Evolutionary conservation across 495 filamentous ascomycete genomes (phyloP).

Genomic region (Penicillium ochrochloron): DNA sequence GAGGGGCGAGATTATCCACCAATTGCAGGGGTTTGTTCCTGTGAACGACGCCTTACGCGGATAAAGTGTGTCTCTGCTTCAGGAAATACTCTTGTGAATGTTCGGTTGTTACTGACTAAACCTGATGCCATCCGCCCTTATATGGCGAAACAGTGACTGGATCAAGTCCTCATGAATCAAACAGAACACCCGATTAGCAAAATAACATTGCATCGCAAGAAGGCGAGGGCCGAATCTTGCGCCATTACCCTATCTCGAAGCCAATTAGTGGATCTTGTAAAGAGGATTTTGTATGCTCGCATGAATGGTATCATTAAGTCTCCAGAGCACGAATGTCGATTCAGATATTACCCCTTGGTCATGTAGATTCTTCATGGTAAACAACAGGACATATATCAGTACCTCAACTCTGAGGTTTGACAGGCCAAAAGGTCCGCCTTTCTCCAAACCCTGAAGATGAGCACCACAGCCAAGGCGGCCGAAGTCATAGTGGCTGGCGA

Average conservation of each 20-base stretch:
- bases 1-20: not conserved
- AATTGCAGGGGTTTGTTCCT: not conserved
- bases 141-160: not conserved
- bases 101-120: not conserved
- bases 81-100: not conserved
- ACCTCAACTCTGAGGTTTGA: not conserved
- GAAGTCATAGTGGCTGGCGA: not conserved
- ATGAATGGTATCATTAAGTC: not conserved
- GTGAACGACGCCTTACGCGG: not conserved
- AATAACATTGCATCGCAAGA: not conserved
- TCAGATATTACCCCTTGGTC: not conserved
- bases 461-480: not conserved
- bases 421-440: not conserved
- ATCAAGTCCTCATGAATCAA: not conserved
- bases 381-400: not conserved
- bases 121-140: constrained; percentile 1
- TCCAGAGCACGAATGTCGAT: not conserved
- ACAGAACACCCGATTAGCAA: not conserved
- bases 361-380: not conserved
- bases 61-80: not conserved
- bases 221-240: not conserved
- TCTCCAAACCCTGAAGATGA: not conserved
- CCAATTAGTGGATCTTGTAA: not conserved
- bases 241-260: not conserved
- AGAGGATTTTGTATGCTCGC: not conserved